Base-by-base conservation (phyloP, 208 protist species). In the Wallacemonas sp. region DNA sequence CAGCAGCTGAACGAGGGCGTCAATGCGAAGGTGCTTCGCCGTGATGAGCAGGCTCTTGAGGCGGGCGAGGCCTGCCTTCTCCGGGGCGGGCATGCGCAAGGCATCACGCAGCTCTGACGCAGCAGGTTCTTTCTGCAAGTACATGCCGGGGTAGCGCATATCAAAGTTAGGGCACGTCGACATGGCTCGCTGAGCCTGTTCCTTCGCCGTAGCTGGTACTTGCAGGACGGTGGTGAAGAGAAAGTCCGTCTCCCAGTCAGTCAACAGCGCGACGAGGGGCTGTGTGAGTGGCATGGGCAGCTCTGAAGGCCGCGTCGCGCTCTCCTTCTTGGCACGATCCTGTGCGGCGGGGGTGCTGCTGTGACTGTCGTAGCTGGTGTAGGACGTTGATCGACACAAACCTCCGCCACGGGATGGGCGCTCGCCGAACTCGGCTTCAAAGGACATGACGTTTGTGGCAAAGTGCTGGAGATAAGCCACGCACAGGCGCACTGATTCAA, bases 191-290 rank as follows among this genome's bases (percentile, higher is more conserved):
- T 70, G n/a, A 1, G 77, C 64, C 0, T 54, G 36, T 0, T 41
- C 67, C 11, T 74, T 45, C 42, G 72, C 49, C n/a, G 49, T 61
- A 33, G 79, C 70, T n/a, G 76, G 63, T 1, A 73, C 56, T 1
- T 68, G 55, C 19, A 95, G 77, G 22, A 95, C 51, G 31, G 74
- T 71, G n/a, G 24, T 12, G 70, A 89, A 95, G 45, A 95, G 65
- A 51, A 90, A 95, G 5, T 67, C 41, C 0, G 41, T 47, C 65
- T 91, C 83, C 86, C 88, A 95, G 33, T 51, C 46, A 4, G 66
- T 78, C 38, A 94, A 70, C 22, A 80, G 49, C 0, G 75, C 42
- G 15, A 79, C 66, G 34, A 94, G 76, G 5, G 88, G 88, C 8
- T 58, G 45, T 5, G 65, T 53, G 9, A 94, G 84, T 14, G 88